Evolutionary conservation across 1,284 basidiomycete genomes (phyloP).

Genomic region (Austropuccinia psidii): DNA sequence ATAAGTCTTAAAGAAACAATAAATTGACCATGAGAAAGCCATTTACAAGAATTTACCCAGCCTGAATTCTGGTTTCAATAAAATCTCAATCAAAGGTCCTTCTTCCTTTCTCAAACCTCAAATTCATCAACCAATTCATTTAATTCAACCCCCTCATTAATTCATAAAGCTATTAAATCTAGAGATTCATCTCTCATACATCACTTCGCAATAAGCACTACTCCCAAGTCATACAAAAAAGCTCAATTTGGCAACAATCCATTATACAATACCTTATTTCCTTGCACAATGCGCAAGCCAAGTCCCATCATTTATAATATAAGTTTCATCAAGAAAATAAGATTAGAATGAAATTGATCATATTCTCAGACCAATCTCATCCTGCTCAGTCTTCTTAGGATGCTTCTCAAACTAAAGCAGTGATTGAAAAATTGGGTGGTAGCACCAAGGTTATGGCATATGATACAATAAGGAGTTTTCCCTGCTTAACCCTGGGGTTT

Average conservation of each 20-base stretch:
- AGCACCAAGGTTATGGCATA: slow-evolving; percentile 53
- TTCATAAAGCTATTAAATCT: slow-evolving; percentile 17
- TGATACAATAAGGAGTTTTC: no score
- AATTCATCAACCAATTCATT: not conserved
- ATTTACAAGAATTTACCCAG: slow-evolving; percentile 22
- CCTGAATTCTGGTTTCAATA: slow-evolving; percentile 22
- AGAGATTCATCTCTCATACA: not conserved
- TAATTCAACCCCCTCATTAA: slow-evolving; percentile 6
- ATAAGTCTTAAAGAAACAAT: slow-evolving; percentile 13
- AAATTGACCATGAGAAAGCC: slow-evolving; percentile 13
- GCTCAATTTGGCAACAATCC: not conserved
- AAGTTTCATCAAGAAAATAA: not conserved
- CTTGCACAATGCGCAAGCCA: not conserved
- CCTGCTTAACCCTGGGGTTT: no score
- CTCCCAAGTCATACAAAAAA: not conserved
- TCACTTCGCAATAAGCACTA: not conserved
- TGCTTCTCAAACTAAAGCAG: slow-evolving; percentile 51
- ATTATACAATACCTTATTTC: slow-evolving; percentile 21
- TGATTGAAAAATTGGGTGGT: slow-evolving; percentile 53
- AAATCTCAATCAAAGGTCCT: slow-evolving; percentile 5
- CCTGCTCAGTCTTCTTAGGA: slow-evolving; percentile 53
- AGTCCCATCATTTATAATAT: not conserved
- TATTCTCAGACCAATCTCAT: slow-evolving; percentile 66
- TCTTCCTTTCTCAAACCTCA: not conserved
- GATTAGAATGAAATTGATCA: slow-evolving; percentile 57